These are phyloP conservation scores for Glycyrrhiza uralensis DNA, from an alignment of 306 rosid genomes.

Conservation along the genomic window DNA sequence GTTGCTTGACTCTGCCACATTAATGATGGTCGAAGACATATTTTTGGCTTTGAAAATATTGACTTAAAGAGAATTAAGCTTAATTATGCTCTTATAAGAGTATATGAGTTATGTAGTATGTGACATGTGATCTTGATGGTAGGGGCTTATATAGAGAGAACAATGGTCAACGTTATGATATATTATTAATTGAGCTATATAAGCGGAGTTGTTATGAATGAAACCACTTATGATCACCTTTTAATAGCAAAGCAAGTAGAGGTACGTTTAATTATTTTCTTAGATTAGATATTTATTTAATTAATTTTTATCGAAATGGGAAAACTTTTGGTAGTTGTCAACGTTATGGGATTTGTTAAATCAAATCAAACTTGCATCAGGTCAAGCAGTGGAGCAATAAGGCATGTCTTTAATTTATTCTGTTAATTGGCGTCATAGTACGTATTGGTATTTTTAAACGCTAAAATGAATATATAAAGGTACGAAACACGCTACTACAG, in stretches of 20 bases:
- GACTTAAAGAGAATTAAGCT: neutral
- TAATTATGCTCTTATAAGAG: neutral
- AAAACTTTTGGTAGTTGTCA: neutral
- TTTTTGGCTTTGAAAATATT: slow-evolving; percentile 16
- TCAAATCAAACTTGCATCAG: slow-evolving; percentile 6
- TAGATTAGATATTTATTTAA: neutral
- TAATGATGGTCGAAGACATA: slow-evolving; percentile 50
- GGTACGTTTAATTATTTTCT: neutral
- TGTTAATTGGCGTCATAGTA: too few relatives aligned
- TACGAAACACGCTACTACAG: too few relatives aligned
- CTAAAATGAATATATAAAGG: too few relatives aligned
- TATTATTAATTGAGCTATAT: neutral
- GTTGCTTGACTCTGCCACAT: slow-evolving; percentile 50
- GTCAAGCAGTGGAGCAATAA: neutral
- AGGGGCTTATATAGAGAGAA: slow-evolving; percentile 34
- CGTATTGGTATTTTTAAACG: too few relatives aligned
- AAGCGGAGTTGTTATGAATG: slow-evolving; percentile 34
- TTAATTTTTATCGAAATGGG: neutral
- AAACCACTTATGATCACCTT: slow-evolving; percentile 23
- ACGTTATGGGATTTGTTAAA: neutral
- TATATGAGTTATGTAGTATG: too few relatives aligned
- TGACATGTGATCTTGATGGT: neutral
- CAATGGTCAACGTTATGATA: slow-evolving; percentile 10
- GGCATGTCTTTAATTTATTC: too few relatives aligned
- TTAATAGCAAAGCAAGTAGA: slow-evolving; percentile 13